Percentiles rank a stretch among this genome's conserved stretches.
Evolutionary conservation across 2,329 filamentous ascomycete genomes (phyloP).

Genomic region (Pseudonectria buxi): DNA sequence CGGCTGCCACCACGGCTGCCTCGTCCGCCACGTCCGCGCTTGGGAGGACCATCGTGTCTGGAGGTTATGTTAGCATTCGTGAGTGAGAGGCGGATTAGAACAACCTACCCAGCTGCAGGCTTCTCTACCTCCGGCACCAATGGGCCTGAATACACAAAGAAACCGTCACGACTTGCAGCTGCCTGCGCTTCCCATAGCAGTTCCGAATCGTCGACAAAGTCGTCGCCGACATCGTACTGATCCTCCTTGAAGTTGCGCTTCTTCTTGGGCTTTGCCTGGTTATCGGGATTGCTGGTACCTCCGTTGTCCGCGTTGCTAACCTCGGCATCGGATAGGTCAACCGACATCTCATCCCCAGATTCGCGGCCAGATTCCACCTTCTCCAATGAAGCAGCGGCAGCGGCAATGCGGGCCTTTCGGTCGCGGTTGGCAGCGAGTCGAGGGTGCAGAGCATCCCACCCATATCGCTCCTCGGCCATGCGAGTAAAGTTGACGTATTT

Average conservation of each 20-base stretch:
- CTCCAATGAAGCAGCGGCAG: conserved; percentile 79
- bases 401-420: conserved; percentile 79
- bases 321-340: conserved; percentile 67
- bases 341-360: conserved; percentile 76
- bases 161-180: conserved; percentile 88
- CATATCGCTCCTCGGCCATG: conserved; percentile 87
- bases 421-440: conserved; percentile 83
- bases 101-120: conserved; percentile 45
- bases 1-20: conserved; percentile 49
- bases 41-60: conserved; percentile 67
- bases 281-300: conserved; percentile 52
- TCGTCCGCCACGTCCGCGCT: conserved; percentile 54
- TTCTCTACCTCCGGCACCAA: conserved; percentile 84
- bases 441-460: conserved; percentile 89
- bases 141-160: conserved; percentile 95
- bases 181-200: conserved; percentile 93
- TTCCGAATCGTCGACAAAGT: conserved; percentile 89
- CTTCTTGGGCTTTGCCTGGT: conserved; percentile 62
- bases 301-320: conserved; percentile 87
- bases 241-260: conserved; percentile 76
- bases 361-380: conserved; percentile 62
- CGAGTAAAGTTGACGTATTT: conserved; percentile 94
- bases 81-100: not conserved
- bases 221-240: conserved; percentile 76
- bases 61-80: conserved; percentile 27